phyloP scores from a whole-genome alignment of 108 stramenopile genomes.

The Conticribra weissflogii region DNA sequence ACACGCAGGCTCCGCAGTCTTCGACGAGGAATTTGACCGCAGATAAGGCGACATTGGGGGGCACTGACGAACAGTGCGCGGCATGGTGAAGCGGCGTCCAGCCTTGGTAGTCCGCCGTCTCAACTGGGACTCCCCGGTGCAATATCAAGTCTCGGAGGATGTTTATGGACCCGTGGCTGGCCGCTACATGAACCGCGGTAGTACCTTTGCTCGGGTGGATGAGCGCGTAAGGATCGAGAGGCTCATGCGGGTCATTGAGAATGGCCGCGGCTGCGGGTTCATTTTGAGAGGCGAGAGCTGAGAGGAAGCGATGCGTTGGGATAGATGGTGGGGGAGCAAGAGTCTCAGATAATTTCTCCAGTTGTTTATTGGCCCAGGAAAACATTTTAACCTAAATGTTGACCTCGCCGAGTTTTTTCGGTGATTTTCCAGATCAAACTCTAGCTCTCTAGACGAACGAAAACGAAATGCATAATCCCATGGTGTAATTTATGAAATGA shows the following conservation, averaged over 20 bases:
- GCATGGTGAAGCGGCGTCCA: conserved; percentile 84
- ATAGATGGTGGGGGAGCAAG: conserved; percentile 84
- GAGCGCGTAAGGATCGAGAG: conserved; percentile 23
- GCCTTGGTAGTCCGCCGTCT: conserved; percentile 60
- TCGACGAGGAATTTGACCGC: conserved; percentile 63
- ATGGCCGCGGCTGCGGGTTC: conserved; percentile 30
- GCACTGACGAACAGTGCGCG: conserved; percentile 34
- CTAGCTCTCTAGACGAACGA: too few relatives aligned
- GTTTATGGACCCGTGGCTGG: conserved; percentile 38
- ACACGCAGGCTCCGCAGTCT: conserved; percentile 56
- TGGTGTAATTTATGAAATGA: too few relatives aligned
- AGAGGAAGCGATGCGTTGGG: conserved; percentile 42
- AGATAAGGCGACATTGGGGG: conserved; percentile 15
- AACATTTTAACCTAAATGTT: conserved; percentile 70
- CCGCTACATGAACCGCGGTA: conserved; percentile 73
- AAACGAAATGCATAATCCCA: too few relatives aligned
- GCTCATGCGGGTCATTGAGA: conserved; percentile 30
- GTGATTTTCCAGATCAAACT: too few relatives aligned
- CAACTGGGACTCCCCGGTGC: conserved; percentile 53
- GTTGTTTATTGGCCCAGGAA: conserved; percentile 71
- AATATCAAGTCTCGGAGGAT: conserved; percentile 52
- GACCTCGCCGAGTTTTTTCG: too few relatives aligned
- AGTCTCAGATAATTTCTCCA: conserved; percentile 70
- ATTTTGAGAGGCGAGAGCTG: conserved; percentile 38
- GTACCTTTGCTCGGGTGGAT: conserved; percentile 49